Base-by-base conservation (phyloP, 257 asterid species). In the Petunia secreta region DNA sequence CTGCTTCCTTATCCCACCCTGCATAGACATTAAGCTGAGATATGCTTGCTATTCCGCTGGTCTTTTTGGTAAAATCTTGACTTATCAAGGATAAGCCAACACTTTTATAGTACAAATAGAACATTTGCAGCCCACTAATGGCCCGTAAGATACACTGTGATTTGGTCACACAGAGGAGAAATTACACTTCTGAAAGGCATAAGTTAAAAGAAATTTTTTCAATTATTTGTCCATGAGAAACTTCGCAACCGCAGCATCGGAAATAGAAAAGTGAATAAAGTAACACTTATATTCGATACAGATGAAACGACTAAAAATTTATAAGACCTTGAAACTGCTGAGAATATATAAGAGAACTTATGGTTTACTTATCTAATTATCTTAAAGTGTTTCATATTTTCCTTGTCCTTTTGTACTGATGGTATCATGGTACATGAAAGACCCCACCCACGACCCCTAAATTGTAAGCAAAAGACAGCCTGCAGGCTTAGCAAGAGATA, bases 311-410 rank as follows among this genome's bases (percentile, higher is more conserved):
- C 55, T 8, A 15, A 68, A 43, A 5, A 59, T 0, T 41, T 67
- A 0, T 7, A 67, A 66, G 7, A 68, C 13, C 40, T 8, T 67
- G 57, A 43, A 68, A 43, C 67, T 43, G 57, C n/a, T 43, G 40
- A 67, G 41, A 67, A 43, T n/a, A 68, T n/a, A 68, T 43, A 43
- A 67, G 75, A 41, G 55, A 37, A 67, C 43, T 43, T 43, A 39
- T 41, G 55, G 60, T 50, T 43, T 4, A 38, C 40, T 68, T 68
- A 43, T 38, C 55, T 68, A 7, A 68, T 68, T n/a, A 34, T 25
- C 25, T 25, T 25, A 25, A 25, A 25, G 25, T 15, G 38, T 67
- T 67, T 67, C 13, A 67, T 15, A 0, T 41, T 41, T 41, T 41
- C 38, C 15, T 43, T 36, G 16, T 68, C 57, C 55, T 43, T 68